phyloP scores from a whole-genome alignment of 805 yeast genomes.

The Brettanomyces bruxellensis region DNA sequence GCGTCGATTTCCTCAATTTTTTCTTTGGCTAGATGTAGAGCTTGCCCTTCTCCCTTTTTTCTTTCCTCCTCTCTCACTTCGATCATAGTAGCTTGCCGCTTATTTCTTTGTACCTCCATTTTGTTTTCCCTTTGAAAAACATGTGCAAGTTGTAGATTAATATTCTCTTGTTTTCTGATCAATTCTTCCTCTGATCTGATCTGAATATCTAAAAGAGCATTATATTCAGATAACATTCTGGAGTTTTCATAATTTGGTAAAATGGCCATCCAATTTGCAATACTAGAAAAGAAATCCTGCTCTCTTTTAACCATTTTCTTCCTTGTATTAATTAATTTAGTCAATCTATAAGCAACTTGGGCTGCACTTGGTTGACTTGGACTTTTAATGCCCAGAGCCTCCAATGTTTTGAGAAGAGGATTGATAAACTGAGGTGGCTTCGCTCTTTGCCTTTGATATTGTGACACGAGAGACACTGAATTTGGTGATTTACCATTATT shows the following conservation, averaged over 20 bases:
- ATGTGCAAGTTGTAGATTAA: conserved; percentile 34
- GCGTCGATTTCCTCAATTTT: conserved; percentile 41
- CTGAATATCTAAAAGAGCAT: conserved; percentile 30
- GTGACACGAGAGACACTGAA: conserved; percentile 3
- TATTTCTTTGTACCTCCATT: conserved; percentile 28
- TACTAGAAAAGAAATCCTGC: conserved; percentile 30
- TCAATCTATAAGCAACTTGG: conserved; percentile 25
- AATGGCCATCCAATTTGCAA: conserved; percentile 32
- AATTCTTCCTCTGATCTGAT: conserved; percentile 25
- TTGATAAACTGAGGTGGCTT: conserved; percentile 9
- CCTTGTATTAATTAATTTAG: conserved; percentile 31
- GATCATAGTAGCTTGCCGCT: conserved; percentile 29
- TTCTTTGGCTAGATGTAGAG: conserved; percentile 36
- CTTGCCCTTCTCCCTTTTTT: conserved; percentile 37
- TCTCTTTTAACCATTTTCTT: conserved; percentile 28
- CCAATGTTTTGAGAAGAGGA: conserved; percentile 17
- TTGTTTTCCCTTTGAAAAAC: conserved; percentile 44
- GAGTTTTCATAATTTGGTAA: conserved; percentile 32
- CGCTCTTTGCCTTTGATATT: conserved; percentile 10
- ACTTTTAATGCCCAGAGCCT: conserved; percentile 17
- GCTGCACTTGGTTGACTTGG: conserved; percentile 20
- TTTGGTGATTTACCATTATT: neutral
- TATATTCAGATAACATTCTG: conserved; percentile 31
- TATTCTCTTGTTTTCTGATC: conserved; percentile 33
- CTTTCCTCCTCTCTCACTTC: conserved; percentile 34